These are phyloP conservation scores for Corylus heterophylla DNA, from an alignment of 306 rosid species.

Conservation along the genomic window DNA sequence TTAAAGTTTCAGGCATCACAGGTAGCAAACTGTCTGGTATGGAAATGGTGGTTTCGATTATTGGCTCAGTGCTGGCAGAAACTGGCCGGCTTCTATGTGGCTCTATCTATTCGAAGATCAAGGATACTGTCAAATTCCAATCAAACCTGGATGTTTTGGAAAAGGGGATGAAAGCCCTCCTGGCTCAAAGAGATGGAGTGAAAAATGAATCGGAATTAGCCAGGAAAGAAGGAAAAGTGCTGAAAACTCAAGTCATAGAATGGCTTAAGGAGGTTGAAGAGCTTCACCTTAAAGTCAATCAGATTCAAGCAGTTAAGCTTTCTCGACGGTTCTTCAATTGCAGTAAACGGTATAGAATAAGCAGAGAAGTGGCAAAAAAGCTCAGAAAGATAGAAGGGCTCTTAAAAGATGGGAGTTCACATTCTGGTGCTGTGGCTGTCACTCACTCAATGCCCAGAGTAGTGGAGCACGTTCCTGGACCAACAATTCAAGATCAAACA, in stretches of 20 bases:
- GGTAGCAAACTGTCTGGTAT: background rate
- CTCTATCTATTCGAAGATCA: background rate
- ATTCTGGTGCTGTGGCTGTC: background rate
- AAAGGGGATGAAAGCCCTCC: background rate
- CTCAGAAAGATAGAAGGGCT: background rate
- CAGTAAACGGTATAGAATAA: background rate
- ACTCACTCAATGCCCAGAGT: background rate
- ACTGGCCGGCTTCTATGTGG: background rate
- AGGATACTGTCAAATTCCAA: background rate
- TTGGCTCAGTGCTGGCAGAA: background rate
- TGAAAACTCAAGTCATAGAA: background rate
- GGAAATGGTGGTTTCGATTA: background rate
- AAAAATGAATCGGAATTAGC: background rate
- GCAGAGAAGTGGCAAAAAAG: background rate
- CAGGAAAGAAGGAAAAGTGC: constrained; percentile 6
- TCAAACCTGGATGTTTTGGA: constrained; percentile 11
- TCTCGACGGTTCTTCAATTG: background rate
- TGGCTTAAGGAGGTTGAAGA: constrained; percentile 18
- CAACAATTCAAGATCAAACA: constrained; percentile 19
- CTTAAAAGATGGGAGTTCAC: background rate
- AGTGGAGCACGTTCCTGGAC: constrained; percentile 20
- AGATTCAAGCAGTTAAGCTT: background rate
- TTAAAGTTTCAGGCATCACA: background rate
- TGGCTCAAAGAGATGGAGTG: background rate
- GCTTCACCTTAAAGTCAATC: background rate